Conservation (phyloP, 225 moss, liverwort and hornwort species). For the Thuidium tamariscinum region DNA sequence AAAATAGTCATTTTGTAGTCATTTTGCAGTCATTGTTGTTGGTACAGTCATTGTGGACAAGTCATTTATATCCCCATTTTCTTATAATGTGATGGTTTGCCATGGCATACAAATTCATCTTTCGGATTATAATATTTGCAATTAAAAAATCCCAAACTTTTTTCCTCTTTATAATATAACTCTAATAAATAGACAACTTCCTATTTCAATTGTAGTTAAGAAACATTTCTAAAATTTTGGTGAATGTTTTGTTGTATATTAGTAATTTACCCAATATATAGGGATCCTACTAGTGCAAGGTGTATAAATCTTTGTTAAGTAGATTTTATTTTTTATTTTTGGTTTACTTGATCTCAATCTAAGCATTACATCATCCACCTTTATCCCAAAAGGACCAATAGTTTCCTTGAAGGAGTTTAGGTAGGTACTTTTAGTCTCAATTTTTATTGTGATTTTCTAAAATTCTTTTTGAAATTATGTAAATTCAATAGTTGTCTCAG, state of each 20-base stretch:
- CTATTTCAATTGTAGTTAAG: background rate
- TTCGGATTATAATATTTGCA: too few species aligned
- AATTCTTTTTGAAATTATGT: background rate
- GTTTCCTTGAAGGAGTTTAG: fast-evolving
- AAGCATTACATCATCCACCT: background rate
- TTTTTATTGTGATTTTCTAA: background rate
- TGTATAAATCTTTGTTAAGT: background rate
- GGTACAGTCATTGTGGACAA: too few species aligned
- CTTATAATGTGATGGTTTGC: too few species aligned
- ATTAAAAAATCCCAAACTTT: too few species aligned
- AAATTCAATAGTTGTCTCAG: fast-evolving
- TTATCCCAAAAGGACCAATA: background rate
- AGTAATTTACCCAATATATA: fast-evolving
- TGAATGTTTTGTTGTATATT: background rate
- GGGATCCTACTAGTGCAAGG: background rate
- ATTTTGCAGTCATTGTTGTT: too few species aligned
- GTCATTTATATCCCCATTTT: too few species aligned
- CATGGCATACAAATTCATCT: too few species aligned
- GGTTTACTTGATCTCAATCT: fast-evolving
- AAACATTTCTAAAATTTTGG: background rate
- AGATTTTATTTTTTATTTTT: background rate
- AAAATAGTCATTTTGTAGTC: too few species aligned
- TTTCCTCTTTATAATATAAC: too few species aligned
- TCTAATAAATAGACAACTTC: background rate
- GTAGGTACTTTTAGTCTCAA: background rate